Evolutionary conservation across 164 flowering plant genomes (phyloP).

Genomic region (Tetrastigma voinierianum): DNA sequence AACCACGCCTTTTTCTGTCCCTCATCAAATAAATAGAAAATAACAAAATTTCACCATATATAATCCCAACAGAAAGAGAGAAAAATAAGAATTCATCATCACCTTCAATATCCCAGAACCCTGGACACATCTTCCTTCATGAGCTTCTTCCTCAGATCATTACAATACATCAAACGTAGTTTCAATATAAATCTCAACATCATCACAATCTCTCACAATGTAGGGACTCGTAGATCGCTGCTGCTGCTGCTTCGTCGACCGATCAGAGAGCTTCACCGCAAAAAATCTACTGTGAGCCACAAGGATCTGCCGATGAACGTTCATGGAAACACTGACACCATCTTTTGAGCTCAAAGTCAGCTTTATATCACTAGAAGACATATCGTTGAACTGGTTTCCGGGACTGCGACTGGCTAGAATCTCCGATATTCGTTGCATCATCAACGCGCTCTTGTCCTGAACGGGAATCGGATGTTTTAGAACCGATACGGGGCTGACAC

Average conservation of each 20-base stretch:
- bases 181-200: constrained; percentile 76
- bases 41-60: not conserved
- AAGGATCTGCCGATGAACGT: constrained; percentile 71
- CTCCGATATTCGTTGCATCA: constrained; percentile 58
- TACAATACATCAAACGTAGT: constrained; percentile 82
- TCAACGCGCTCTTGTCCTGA: constrained; percentile 47
- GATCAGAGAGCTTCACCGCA: constrained; percentile 58
- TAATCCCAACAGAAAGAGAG: not conserved
- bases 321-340: constrained; percentile 59
- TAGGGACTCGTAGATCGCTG: constrained; percentile 30
- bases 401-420: constrained; percentile 61
- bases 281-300: constrained; percentile 75
- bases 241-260: constrained; percentile 63
- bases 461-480: constrained; percentile 18
- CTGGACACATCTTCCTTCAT: constrained; percentile 79
- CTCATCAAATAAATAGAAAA: constrained; percentile 1
- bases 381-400: constrained; percentile 75
- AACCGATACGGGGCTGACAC: constrained; percentile 6
- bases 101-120: constrained; percentile 88
- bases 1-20: too few species aligned
- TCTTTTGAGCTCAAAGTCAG: constrained; percentile 77
- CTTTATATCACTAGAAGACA: constrained; percentile 60
- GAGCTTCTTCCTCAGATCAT: constrained; percentile 75
- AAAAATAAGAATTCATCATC: not conserved
- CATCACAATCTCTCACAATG: constrained; percentile 81